A percentile compares a stretch with the other conserved stretches of the same genome.
Evolutionary conservation across 2,329 filamentous ascomycete genomes (phyloP).

Genomic region (Verticillium nonalfalfae): DNA sequence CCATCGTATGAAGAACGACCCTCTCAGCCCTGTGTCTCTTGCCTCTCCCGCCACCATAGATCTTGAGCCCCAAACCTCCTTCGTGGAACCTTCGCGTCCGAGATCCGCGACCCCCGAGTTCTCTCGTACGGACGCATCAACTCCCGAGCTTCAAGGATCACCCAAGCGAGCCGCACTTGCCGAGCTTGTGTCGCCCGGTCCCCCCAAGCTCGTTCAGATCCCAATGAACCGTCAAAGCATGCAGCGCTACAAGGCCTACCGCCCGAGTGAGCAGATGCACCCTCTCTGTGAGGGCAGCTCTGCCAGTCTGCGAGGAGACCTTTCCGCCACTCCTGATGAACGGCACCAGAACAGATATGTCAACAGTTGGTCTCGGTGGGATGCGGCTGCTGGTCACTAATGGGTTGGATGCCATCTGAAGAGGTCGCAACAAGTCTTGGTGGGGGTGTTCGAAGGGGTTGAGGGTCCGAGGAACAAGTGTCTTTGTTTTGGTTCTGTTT

Average conservation of each 20-base stretch:
- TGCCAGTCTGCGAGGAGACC: constrained; percentile 4
- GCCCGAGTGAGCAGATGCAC: constrained; percentile 2
- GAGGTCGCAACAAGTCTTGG: background rate
- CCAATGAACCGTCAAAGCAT: constrained; percentile 7
- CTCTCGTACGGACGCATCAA: constrained; percentile 7
- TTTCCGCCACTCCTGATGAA: background rate
- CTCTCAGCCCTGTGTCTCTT: constrained; percentile 3
- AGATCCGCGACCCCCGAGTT: background rate
- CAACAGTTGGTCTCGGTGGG: background rate
- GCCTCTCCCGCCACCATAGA: constrained; percentile 1
- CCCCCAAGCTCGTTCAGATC: constrained; percentile 10
- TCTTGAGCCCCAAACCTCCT: background rate
- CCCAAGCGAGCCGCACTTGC: constrained; percentile 10
- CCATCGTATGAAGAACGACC: constrained; percentile 9
- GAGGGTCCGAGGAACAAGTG: background rate
- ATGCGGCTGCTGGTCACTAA: background rate
- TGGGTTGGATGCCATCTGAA: background rate
- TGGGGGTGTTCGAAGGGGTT: background rate
- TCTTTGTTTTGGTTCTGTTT: background rate
- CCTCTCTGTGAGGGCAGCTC: constrained; percentile 5
- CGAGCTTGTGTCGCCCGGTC: constrained; percentile 9
- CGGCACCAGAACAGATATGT: background rate
- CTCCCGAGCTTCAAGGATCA: constrained; percentile 10
- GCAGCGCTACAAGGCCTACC: constrained; percentile 9
- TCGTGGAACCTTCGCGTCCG: background rate